Evolutionary conservation across 345 rosid species (phyloP).

Genomic region (Theobroma cacao): DNA sequence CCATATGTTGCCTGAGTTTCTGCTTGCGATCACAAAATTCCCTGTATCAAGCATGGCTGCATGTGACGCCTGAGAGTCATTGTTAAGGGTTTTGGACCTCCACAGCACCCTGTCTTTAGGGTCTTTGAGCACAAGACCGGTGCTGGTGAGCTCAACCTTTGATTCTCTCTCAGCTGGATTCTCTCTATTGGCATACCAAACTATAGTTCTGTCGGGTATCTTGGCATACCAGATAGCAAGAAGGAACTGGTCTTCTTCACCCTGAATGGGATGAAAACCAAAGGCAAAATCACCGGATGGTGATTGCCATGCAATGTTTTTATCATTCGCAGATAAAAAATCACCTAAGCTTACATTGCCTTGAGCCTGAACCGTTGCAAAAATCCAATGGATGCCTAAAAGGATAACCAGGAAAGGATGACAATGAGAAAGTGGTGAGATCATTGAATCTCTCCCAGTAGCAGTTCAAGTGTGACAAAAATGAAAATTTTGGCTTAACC

Average conservation of each 20-base stretch:
- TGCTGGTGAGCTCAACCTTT: not conserved
- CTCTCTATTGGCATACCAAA: constrained; percentile 4
- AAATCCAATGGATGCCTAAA: not conserved
- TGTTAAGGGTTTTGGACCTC: not conserved
- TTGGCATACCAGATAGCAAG: constrained; percentile 3
- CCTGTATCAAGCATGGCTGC: constrained; percentile 25
- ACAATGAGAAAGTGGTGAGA: not conserved
- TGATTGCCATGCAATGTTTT: not conserved
- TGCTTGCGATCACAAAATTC: constrained; percentile 31
- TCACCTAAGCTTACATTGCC: not conserved
- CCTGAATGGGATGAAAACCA: not conserved
- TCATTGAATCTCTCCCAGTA: not conserved
- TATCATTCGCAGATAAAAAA: not conserved
- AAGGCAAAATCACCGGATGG: constrained; percentile 1
- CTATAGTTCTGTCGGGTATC: not conserved
- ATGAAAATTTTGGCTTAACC: not conserved
- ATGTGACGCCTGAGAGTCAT: not conserved
- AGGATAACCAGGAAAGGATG: not conserved
- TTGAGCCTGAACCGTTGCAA: not conserved
- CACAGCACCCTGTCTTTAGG: not conserved
- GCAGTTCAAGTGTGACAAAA: not conserved
- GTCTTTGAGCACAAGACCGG: not conserved
- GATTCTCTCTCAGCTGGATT: not conserved
- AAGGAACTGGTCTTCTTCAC: not conserved
- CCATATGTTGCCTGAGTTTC: no score